Evolutionary conservation across 805 yeast genomes (phyloP).

Genomic region (Ogataea methanolica): DNA sequence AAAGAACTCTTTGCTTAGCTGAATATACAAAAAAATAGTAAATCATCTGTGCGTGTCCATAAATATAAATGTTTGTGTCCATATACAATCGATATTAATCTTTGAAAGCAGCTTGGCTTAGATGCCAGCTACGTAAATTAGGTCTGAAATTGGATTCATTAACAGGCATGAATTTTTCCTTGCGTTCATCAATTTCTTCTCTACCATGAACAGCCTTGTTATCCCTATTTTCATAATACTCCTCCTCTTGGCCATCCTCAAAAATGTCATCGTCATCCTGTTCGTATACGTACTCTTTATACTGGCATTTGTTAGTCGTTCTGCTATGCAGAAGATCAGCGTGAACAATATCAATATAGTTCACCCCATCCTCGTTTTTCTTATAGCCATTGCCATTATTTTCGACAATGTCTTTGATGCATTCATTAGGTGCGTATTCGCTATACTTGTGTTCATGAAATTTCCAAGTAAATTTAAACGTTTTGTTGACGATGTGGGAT

Average conservation of each 20-base stretch:
- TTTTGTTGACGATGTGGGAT: conserved; percentile 23
- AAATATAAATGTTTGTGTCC: too few species aligned
- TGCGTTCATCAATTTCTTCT: neutral
- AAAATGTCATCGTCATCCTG: neutral
- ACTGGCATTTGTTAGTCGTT: neutral
- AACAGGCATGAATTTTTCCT: conserved; percentile 18
- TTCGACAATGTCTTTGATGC: conserved; percentile 69
- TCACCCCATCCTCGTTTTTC: conserved; percentile 40
- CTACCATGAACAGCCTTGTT: neutral
- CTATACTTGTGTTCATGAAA: conserved; percentile 19
- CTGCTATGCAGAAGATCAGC: conserved; percentile 7
- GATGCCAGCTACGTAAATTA: conserved; percentile 40
- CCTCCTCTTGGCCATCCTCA: neutral
- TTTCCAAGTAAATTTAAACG: conserved; percentile 31
- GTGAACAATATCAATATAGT: conserved; percentile 33
- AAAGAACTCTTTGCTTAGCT: neutral
- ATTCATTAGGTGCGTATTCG: conserved; percentile 62
- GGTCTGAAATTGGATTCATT: conserved; percentile 30
- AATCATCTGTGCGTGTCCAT: too few species aligned
- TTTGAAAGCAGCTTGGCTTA: conserved; percentile 2
- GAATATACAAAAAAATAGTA: neutral
- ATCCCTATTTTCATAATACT: neutral
- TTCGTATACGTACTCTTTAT: conserved; percentile 3
- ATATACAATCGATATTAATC: too few species aligned
- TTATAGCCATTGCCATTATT: conserved; percentile 67